phyloP scores from a whole-genome alignment of 1,284 basidiomycete genomes.

The Pascua guehoae region DNA sequence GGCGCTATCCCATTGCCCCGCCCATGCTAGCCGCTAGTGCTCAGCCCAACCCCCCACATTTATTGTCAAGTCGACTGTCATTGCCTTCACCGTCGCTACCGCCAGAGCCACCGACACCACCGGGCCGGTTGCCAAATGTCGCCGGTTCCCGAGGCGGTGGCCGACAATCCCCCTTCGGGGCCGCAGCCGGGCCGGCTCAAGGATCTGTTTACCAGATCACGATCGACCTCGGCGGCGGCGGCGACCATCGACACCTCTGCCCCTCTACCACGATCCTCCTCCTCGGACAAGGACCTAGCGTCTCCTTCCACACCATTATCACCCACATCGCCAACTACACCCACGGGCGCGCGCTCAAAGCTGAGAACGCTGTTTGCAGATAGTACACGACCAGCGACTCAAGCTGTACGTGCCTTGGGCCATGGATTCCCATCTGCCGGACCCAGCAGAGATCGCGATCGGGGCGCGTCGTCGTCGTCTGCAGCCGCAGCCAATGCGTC shows the following conservation, averaged over 20 bases:
- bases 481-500: neutral
- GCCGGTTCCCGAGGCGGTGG: constrained; percentile 6
- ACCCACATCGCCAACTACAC: neutral
- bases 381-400: neutral
- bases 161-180: constrained; percentile 1
- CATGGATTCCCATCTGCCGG: constrained; percentile 4
- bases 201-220: neutral
- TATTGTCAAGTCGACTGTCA: neutral
- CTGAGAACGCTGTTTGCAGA: neutral
- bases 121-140: constrained; percentile 5
- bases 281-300: neutral
- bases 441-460: no score
- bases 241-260: no score
- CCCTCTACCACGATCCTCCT: no score
- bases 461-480: neutral
- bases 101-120: neutral
- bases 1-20: no score
- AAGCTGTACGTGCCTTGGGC: constrained; percentile 2
- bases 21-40: constrained; percentile 6
- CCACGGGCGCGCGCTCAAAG: neutral
- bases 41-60: constrained; percentile 4
- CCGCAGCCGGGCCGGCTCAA: neutral
- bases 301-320: neutral
- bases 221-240: no score
- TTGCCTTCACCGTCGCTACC: neutral